These are phyloP conservation scores for Knufia petricola DNA, from an alignment of 2,329 filamentous ascomycete species.

Conservation along the genomic window DNA sequence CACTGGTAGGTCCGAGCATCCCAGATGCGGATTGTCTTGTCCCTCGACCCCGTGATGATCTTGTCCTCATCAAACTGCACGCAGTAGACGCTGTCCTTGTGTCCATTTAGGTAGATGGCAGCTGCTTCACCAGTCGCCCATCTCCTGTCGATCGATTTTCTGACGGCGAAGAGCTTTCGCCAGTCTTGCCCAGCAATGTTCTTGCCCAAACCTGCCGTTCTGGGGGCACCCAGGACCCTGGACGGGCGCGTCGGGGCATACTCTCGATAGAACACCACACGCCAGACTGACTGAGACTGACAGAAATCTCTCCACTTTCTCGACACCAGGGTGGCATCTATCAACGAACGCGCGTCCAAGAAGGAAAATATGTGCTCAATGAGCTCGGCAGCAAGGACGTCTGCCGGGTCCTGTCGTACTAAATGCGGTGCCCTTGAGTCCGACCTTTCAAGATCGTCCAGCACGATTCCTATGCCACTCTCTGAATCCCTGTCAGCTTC, in stretches of 20 bases:
- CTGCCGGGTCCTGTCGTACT: conserved; percentile 43
- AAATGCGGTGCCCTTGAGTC: conserved; percentile 26
- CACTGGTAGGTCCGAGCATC: conserved; percentile 84
- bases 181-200: conserved; percentile 60
- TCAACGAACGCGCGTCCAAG: conserved; percentile 49
- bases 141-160: conserved; percentile 62
- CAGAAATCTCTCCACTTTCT: conserved; percentile 47
- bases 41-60: conserved; percentile 91
- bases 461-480: conserved; percentile 39
- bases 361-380: conserved; percentile 50
- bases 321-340: conserved; percentile 48
- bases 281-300: conserved; percentile 52
- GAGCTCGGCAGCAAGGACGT: conserved; percentile 49
- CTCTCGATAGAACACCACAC: conserved; percentile 48
- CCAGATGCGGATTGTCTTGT: conserved; percentile 93
- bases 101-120: conserved; percentile 82
- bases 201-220: conserved; percentile 44
- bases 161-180: conserved; percentile 73
- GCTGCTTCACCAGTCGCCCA: conserved; percentile 73
- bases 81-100: conserved; percentile 94
- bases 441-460: conserved; percentile 25
- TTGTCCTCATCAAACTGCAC: conserved; percentile 98
- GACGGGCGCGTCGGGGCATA: conserved; percentile 31
- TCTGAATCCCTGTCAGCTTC: conserved; percentile 33
- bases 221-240: conserved; percentile 7